These are phyloP conservation scores for Aegilops longissima DNA, from an alignment of 176 grass and related monocot species.

Conservation along the genomic window DNA sequence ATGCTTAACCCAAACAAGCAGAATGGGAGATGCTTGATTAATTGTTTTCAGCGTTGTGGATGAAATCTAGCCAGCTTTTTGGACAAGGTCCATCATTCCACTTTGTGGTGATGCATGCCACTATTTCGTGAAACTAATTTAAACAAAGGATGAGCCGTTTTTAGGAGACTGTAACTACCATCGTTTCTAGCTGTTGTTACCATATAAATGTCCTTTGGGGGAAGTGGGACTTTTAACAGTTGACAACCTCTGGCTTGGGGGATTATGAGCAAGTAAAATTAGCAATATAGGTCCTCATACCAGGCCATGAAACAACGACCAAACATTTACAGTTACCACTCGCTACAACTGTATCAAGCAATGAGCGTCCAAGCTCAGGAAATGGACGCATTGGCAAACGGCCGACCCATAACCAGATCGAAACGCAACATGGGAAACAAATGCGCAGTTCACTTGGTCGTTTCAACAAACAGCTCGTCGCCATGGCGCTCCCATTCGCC, in stretches of 20 bases:
- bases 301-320: neutral
- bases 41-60: neutral
- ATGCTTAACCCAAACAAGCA: conserved; percentile 12
- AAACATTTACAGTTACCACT: neutral
- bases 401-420: neutral
- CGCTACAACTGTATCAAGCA: neutral
- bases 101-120: neutral
- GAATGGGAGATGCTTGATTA: neutral
- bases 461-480: conserved; percentile 47
- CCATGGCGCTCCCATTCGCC: neutral
- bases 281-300: neutral
- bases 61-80: conserved; percentile 3
- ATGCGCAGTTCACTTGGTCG: neutral
- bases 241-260: neutral
- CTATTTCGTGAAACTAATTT: neutral
- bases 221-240: neutral
- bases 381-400: neutral
- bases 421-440: neutral
- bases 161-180: neutral
- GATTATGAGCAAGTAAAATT: neutral
- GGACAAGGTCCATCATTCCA: neutral
- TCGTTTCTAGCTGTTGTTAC: neutral
- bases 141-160: neutral
- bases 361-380: neutral
- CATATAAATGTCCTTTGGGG: neutral